These are phyloP conservation scores for Shiraia sp. DNA, from an alignment of 2,329 filamentous ascomycete genomes.

Conservation along the genomic window DNA sequence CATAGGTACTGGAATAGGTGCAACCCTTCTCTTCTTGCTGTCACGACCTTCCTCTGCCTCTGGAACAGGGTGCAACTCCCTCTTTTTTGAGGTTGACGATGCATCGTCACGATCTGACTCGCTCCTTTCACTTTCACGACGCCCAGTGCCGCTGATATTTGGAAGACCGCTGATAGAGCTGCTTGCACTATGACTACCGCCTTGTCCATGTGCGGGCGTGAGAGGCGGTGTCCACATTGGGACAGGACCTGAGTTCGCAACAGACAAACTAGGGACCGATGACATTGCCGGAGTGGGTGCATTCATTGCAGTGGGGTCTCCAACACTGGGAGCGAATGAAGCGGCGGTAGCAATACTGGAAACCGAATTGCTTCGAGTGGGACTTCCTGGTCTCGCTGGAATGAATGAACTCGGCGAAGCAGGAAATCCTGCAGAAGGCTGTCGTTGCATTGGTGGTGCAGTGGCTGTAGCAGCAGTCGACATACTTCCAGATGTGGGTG, in stretches of 20 bases:
- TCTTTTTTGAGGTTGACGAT: constrained; percentile 34
- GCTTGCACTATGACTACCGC: constrained; percentile 56
- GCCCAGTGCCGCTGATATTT: constrained; percentile 31
- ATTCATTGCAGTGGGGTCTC: constrained; percentile 57
- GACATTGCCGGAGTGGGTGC: constrained; percentile 80
- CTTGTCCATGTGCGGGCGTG: constrained; percentile 65
- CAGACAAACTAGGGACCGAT: constrained; percentile 75
- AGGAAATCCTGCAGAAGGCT: constrained; percentile 59
- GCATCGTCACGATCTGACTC: constrained; percentile 43
- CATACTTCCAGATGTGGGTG: constrained; percentile 68
- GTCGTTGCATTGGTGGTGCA: constrained; percentile 58
- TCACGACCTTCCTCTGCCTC: constrained; percentile 40
- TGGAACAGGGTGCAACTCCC: constrained; percentile 42
- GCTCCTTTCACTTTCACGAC: constrained; percentile 39
- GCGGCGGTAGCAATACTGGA: constrained; percentile 76
- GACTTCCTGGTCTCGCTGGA: constrained; percentile 69
- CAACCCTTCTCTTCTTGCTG: constrained; percentile 52
- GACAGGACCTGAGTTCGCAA: constrained; percentile 66
- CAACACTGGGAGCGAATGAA: constrained; percentile 47
- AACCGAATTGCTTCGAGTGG: constrained; percentile 81
- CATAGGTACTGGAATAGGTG: constrained; percentile 48
- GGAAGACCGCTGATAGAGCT: constrained; percentile 58
- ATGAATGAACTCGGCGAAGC: constrained; percentile 62
- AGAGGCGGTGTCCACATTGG: constrained; percentile 89
- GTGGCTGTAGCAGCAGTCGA: constrained; percentile 52